Percentiles rank a stretch among this genome's conserved stretches.
Evolutionary conservation across 768 basidiomycete species (phyloP).

Genomic region (Trametes elegans): DNA sequence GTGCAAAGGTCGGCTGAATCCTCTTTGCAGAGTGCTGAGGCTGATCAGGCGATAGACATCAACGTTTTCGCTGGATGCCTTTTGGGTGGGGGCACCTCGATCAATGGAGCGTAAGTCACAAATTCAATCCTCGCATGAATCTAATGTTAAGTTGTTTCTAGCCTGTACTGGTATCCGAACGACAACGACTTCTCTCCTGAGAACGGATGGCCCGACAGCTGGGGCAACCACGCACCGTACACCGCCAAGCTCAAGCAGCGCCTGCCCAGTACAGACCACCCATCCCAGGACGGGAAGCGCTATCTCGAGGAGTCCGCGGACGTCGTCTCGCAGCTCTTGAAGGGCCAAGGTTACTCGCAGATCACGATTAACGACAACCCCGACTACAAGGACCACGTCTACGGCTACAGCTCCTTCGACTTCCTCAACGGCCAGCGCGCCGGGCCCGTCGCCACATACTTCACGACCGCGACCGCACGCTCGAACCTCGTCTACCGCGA

Average conservation of each 20-base stretch:
- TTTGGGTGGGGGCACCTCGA: slow-evolving; percentile 59
- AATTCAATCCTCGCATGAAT: not conserved
- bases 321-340: slow-evolving; percentile 45
- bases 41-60: slow-evolving; percentile 53
- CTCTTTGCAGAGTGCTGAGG: no score
- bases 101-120: slow-evolving; percentile 59
- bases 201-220: slow-evolving; percentile 54
- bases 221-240: slow-evolving; percentile 51
- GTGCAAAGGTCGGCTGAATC: slow-evolving; percentile 50
- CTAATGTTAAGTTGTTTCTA: not conserved
- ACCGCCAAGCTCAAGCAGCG: slow-evolving; percentile 47
- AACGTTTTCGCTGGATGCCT: slow-evolving; percentile 64
- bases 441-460: slow-evolving; percentile 60
- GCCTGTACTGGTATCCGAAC: slow-evolving; percentile 55
- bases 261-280: slow-evolving; percentile 55
- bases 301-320: slow-evolving; percentile 52
- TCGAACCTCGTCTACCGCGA: slow-evolving; percentile 50
- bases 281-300: slow-evolving; percentile 57
- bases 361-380: slow-evolving; percentile 56
- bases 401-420: slow-evolving; percentile 49
- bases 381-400: slow-evolving; percentile 56
- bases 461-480: slow-evolving; percentile 52
- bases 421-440: slow-evolving; percentile 40
- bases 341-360: slow-evolving; percentile 47
- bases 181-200: slow-evolving; percentile 47